These are phyloP conservation scores for Paramecium bursaria DNA, from an alignment of 73 alveolate species.

Conservation along the genomic window DNA sequence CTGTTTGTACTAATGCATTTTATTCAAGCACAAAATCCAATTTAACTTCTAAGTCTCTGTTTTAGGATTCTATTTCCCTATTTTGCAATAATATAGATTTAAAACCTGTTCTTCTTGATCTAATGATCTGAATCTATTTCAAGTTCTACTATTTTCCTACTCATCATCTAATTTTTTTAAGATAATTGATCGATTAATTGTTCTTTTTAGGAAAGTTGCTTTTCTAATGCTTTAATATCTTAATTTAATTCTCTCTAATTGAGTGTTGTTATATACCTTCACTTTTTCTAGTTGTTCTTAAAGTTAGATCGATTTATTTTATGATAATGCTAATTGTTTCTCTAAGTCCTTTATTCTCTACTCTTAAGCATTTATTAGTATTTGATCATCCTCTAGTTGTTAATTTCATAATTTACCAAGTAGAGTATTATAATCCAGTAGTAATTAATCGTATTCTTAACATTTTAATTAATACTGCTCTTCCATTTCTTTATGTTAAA, in stretches of 20 bases:
- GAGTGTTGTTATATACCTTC: neutral
- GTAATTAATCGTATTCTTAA: neutral
- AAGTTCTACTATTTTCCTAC: conserved; percentile 15
- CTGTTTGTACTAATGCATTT: conserved; percentile 19
- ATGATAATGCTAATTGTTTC: conserved; percentile 23
- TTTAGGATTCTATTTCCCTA: conserved; percentile 6
- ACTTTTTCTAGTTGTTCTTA: conserved; percentile 6
- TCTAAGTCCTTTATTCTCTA: neutral
- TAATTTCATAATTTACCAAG: too few relatives aligned
- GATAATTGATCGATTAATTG: neutral
- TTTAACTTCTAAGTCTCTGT: conserved; percentile 42
- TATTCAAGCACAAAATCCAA: conserved; percentile 35
- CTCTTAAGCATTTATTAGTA: neutral
- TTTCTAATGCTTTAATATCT: neutral
- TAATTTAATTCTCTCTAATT: conserved; percentile 4
- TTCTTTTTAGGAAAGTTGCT: neutral
- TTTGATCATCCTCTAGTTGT: neutral
- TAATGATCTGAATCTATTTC: conserved; percentile 36
- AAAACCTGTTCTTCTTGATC: conserved; percentile 7
- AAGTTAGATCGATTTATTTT: neutral
- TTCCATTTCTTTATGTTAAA: neutral
- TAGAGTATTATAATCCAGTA: conserved; percentile 8
- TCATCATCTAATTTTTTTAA: neutral
- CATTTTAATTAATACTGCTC: conserved; percentile 2
- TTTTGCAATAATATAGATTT: too few relatives aligned